These are phyloP conservation scores for Talaromyces verruculosus DNA, from an alignment of 2,329 filamentous ascomycete species.

Conservation along the genomic window DNA sequence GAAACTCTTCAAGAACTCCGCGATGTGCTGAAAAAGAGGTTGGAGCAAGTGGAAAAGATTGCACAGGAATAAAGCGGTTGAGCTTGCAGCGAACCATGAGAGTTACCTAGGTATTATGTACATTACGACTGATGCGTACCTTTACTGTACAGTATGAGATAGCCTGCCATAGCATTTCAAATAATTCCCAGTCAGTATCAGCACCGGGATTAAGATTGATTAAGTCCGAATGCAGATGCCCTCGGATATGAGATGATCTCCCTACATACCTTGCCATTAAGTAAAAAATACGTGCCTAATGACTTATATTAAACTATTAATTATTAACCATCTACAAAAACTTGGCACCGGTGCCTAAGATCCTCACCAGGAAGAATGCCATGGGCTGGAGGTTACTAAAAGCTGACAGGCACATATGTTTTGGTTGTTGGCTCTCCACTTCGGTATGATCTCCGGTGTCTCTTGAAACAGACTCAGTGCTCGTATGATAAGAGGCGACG, in stretches of 20 bases:
- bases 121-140: background rate
- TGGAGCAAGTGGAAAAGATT: conserved; percentile 1
- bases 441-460: background rate
- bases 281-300: background rate
- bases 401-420: background rate
- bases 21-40: conserved; percentile 4
- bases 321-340: background rate
- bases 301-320: background rate
- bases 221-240: background rate
- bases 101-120: background rate
- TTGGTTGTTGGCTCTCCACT: background rate
- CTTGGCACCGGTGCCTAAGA: background rate
- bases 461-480: background rate
- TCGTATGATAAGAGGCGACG: background rate
- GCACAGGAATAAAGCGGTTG: background rate
- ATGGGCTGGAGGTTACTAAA: background rate
- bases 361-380: background rate
- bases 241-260: background rate
- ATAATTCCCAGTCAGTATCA: background rate
- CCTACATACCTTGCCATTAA: background rate
- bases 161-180: background rate
- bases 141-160: background rate
- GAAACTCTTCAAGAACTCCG: conserved; percentile 5
- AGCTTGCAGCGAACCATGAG: background rate
- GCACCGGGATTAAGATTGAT: background rate